Evolutionary conservation across 164 flowering plant species (phyloP), one percentile per base, ranked within the genome.

Genomic region (Echeveria elegans): DNA sequence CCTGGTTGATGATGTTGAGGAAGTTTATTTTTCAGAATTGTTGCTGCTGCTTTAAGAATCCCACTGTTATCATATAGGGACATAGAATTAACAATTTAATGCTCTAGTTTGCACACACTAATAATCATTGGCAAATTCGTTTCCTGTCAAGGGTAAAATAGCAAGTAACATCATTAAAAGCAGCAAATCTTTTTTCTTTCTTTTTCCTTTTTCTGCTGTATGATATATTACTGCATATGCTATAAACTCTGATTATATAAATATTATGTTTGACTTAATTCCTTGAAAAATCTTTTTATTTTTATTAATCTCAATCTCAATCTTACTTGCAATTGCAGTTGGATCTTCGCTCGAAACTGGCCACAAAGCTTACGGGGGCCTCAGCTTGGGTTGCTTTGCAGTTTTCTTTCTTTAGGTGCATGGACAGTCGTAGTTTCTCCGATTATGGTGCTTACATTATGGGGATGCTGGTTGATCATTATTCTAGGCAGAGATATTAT

Each of bases 281-380:
- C 41, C 24, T 26, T 30, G 23, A n/a, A 23, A 58, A 23, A 40
- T 65, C 11, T 53, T 61, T 15, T 45, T n/a, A 53, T 53, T 53
- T 30, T 29, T 16, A n/a, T n/a, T n/a, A n/a, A n/a, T n/a, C n/a
- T n/a, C n/a, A n/a, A n/a, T 18, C 32, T 64, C 23, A 68, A 60
- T 21, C 58, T 26, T 56, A n/a, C 64, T 60, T 45, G 58, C 59
- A 60, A 72, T 72, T 66, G n/a, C 94, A 95, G 99, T 79, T 95
- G 98, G 99, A 87, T 92, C 64, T 92, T 92, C 79, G 99, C 99
- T 62, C 79, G 99, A 71, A 95, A 88, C 80, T 95, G 99, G 99
- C 97, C 97, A 43, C 71, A 72, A 48, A 63, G 88, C 45, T 74
- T 95, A 60, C 87, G 84, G 73, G 97, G 97, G 7, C 86, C 88